Evolutionary conservation across 768 basidiomycete genomes (phyloP), one percentile per base, ranked within the genome.

Genomic region (Lepiota subincarnata): DNA sequence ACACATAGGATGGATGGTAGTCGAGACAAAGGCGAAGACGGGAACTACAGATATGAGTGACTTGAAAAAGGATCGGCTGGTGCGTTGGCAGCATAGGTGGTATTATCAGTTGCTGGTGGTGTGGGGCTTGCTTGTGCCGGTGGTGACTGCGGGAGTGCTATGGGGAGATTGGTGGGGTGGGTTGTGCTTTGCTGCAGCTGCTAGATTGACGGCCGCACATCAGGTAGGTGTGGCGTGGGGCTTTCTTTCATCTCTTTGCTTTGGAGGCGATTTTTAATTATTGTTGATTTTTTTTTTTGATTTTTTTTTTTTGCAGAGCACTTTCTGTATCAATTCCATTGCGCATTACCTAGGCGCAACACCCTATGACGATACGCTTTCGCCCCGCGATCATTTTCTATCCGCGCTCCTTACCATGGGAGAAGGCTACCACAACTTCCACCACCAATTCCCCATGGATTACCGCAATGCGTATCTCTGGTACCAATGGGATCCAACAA

Each of bases 401-500:
- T 92, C 91, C 28, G 90, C 91, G 8, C 74, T 92, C 59, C 76
- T 88, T 54, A 93, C 91, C 3, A 83, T 92, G 73, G 89, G 90
- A 11, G 90, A 93, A 69, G 89, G 89, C 4, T 92, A 92, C 68
- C 90, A 92, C 74, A 92, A 92, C 65, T 91, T 91, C 68, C 89
- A 92, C 67, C 89, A 92, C 64, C 89, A 93, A 59, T 93, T 92
- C 71, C 91, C 90, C 7, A 89, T 86, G 86, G 87, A 89, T 64
- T 88, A 83, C 70, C 75, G 90, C 42, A 92, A 92, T 63, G 89
- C 89, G 4, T 82, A 80, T 59, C 67, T 75, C 16, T 89, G 86
- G 86, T 88, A 86, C 62, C 92, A 94, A 67, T 93, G 92, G 63
- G 91, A 94, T 65, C 92, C 92, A 3, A 94, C 93, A 3, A 94